Base-by-base conservation (phyloP, 495 filamentous ascomycete genomes). In the Hypoxylon intermedium region DNA sequence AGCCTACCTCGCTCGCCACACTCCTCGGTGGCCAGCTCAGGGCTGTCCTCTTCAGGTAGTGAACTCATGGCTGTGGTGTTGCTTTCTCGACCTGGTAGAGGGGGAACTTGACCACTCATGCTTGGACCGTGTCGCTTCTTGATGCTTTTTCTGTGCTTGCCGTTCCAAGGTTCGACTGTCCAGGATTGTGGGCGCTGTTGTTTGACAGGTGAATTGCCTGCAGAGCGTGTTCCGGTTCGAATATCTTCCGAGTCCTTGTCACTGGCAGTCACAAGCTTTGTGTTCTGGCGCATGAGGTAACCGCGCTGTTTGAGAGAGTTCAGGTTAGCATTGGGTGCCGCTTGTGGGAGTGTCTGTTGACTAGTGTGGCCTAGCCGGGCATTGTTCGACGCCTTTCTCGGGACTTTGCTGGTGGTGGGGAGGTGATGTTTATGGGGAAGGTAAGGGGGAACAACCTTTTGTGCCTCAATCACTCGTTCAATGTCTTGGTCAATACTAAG, bases 201-300 rank as follows among this genome's bases (percentile, higher is more conserved):
- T 72, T 94, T 95, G 11, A 90, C 78, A 15, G 91, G 86, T 6
- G 87, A 87, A 57, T 85, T 86, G n/a, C 82, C 84, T 20, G 85
- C 84, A 30, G 89, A 88, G 13, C 84, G 83, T 12, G 81, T 81
- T 13, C 78, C 83, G 2, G 65, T 20, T 52, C 77, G 82, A 43
- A 74, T 53, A n/a, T 83, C 82, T 37, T 81, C 75, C 1, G 77
- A 75, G 13, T 81, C 79, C 60, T 79, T 78, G 52, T 88, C 85
- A 70, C 87, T 96, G 55, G 95, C 94, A 53, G 97, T 89, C 48
- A 98, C 90, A 37, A 98, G 84, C 69, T 97, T 97, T 13, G 94
- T 98, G 73, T 98, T 98, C 61, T 98, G 94, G 63, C 94, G 86
- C 94, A 97, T 98, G 24, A 98, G 82, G 67, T 98, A 98, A 16